phyloP scores from a whole-genome alignment of 2,329 filamentous ascomycete species.

The Zarea fungicola region DNA sequence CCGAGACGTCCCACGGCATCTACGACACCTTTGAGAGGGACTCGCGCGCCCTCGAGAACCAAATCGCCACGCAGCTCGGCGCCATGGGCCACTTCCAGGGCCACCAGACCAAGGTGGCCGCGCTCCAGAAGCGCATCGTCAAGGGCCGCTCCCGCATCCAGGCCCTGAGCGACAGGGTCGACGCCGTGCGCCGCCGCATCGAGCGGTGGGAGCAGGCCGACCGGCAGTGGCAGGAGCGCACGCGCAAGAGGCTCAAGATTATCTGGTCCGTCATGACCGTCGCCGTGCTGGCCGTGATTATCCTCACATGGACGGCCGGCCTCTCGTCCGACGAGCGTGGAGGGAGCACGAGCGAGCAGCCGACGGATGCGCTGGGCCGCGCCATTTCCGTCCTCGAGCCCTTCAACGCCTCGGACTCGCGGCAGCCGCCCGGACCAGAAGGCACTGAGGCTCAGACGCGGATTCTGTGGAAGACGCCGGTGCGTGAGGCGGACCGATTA shows the following conservation, averaged over 20 bases:
- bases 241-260: constrained; percentile 55
- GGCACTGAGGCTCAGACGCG: constrained; percentile 17
- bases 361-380: background rate
- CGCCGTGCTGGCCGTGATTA: constrained; percentile 41
- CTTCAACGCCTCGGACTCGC: constrained; percentile 14
- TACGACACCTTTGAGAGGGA: constrained; percentile 56
- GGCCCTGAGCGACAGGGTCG: constrained; percentile 57
- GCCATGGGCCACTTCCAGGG: constrained; percentile 57
- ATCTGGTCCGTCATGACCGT: constrained; percentile 57
- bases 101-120: constrained; percentile 59
- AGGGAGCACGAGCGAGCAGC: background rate
- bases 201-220: constrained; percentile 65
- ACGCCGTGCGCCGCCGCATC: constrained; percentile 57
- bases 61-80: constrained; percentile 56
- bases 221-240: constrained; percentile 62
- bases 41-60: constrained; percentile 51
- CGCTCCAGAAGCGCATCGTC: constrained; percentile 57
- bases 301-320: constrained; percentile 33
- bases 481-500: constrained; percentile 31
- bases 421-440: constrained; percentile 15
- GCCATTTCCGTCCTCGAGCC: constrained; percentile 12
- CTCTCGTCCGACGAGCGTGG: background rate
- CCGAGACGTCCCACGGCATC: constrained; percentile 53
- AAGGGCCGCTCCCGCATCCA: constrained; percentile 55
- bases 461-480: constrained; percentile 23